phyloP scores from a whole-genome alignment of 1,139 yeast genomes.

The Diutina pseudorugosa region DNA sequence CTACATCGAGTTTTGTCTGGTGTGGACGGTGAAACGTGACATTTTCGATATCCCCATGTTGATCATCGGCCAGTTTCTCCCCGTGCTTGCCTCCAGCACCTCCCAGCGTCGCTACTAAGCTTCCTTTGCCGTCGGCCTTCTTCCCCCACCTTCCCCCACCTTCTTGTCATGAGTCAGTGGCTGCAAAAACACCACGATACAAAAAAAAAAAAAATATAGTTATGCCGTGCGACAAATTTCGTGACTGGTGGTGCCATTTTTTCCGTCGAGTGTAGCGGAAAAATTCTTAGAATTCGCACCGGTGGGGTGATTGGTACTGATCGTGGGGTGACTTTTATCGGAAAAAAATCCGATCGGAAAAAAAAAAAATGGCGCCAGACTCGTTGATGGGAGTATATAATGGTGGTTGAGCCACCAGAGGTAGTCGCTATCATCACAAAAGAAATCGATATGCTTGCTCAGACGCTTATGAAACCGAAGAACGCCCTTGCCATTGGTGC shows the following conservation, averaged over 20 bases:
- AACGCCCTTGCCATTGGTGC: neutral
- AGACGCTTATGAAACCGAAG: neutral
- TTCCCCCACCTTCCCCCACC: too few relatives aligned
- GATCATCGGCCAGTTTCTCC: slow-evolving; percentile 34
- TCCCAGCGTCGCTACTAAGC: slow-evolving; percentile 7
- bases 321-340: neutral
- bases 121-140: too few relatives aligned
- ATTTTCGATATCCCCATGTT: slow-evolving; percentile 76
- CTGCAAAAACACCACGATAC: neutral
- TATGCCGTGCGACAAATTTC: neutral
- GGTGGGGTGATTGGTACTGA: too few relatives aligned
- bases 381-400: neutral
- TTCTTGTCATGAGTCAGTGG: too few relatives aligned
- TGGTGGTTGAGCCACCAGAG: too few relatives aligned
- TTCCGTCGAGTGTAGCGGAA: neutral
- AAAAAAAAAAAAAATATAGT: neutral
- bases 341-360: too few relatives aligned
- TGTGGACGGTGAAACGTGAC: slow-evolving; percentile 68
- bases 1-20: slow-evolving; percentile 41
- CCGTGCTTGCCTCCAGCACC: slow-evolving; percentile 31
- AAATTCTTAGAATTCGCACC: too few relatives aligned
- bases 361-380: neutral
- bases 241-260: neutral
- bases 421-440: neutral
- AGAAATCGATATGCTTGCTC: neutral